A percentile compares a stretch with the other conserved stretches of the same genome.
Evolutionary conservation across 345 rosid species (phyloP).

Genomic region (Aquilaria sinensis): DNA sequence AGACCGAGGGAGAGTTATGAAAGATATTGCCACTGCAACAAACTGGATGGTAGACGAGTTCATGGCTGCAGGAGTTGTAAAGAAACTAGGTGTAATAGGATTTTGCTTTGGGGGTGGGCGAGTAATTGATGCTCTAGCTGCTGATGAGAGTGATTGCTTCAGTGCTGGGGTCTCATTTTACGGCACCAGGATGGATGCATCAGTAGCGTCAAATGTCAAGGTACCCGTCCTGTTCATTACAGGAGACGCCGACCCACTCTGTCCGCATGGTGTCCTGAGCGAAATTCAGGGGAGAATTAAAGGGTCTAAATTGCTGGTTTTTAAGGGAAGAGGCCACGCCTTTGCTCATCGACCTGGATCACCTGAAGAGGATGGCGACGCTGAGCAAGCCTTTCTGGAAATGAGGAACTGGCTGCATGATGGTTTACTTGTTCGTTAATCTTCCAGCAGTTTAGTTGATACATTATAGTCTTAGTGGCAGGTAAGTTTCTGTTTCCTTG

Average conservation of each 20-base stretch:
- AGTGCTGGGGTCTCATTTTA: conserved; percentile 73
- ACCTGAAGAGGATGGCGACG: conserved; percentile 71
- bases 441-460: too few species aligned
- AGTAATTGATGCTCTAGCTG: conserved; percentile 53
- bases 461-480: too few species aligned
- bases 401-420: conserved; percentile 73
- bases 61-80: conserved; percentile 67
- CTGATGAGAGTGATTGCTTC: conserved; percentile 42
- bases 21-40: conserved; percentile 42
- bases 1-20: conserved; percentile 38
- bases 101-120: conserved; percentile 88
- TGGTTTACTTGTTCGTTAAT: conserved; percentile 17
- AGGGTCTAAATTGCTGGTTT: conserved; percentile 48
- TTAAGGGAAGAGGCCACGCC: conserved; percentile 69
- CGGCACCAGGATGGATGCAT: conserved; percentile 67
- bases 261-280: conserved; percentile 36
- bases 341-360: conserved; percentile 72
- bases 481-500: too few species aligned
- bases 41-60: conserved; percentile 83
- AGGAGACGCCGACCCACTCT: conserved; percentile 71
- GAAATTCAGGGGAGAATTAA: conserved; percentile 38
- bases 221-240: conserved; percentile 72
- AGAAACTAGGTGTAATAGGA: conserved; percentile 76
- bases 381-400: conserved; percentile 58
- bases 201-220: conserved; percentile 33